Evolutionary conservation across 31 red algal genomes (phyloP), one percentile per base, ranked within the genome.

Genomic region (Bonnemaisonia californica): DNA sequence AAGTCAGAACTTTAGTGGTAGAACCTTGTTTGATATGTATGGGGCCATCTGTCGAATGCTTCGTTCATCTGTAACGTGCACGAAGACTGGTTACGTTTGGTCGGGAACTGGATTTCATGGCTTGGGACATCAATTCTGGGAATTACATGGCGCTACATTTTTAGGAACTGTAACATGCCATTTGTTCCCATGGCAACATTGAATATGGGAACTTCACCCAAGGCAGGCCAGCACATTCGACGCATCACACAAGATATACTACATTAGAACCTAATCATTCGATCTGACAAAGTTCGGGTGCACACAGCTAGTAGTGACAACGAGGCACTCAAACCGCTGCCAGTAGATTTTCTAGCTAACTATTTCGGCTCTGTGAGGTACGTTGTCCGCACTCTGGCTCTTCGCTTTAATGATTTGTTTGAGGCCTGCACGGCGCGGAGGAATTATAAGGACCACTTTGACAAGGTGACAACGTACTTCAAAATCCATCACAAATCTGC

Each of bases 301-400:
- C 23, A 76, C 29, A 63, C 54, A 16, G 76, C 31, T 8, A 79
- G 29, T 2, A 64, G 7, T 8, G 54, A 64, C 4, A 63, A 79
- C 19, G 42, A 79, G 51, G 23, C 45, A 1, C 30, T 30, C 5
- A 38, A 18, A 4, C 57, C 76, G 41, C 35, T 79, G 36, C n/a
- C 76, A 1, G 76, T 65, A 21, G 76, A 65, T 34, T 24, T 79
- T 22, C 76, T 79, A 7, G 65, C 76, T 18, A 79, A 79, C 23
- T 79, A 41, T 37, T 27, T 79, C 45, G 48, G 72, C 1, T 76
- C 48, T 30, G 72, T 76, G 8, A 3, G 72, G 1, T 76, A 51
- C 22, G 27, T 76, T 23, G 48, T 76, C 1, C 72, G 58, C 22
- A 60, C 48, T 5, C 41, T 76, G 33, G 72, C 48, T 29, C 27